These are phyloP conservation scores for Penicillium tannophilum DNA, from an alignment of 495 filamentous ascomycete genomes.

Conservation along the genomic window DNA sequence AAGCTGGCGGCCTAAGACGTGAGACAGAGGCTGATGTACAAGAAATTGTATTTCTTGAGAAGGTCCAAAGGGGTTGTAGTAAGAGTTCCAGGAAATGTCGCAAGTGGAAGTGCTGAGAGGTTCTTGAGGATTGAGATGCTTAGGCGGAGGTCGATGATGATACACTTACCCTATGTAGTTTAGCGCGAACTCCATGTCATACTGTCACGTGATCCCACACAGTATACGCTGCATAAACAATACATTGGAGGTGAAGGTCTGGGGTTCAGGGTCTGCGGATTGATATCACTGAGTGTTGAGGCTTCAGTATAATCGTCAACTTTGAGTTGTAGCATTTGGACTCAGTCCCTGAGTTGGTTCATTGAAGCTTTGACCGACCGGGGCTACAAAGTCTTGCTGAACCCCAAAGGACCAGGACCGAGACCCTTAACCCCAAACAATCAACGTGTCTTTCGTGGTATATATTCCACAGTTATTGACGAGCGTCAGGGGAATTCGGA, in stretches of 20 bases:
- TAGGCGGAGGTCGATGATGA: constrained; percentile 37
- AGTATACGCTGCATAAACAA: background rate
- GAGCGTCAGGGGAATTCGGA: background rate
- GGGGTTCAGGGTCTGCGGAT: background rate
- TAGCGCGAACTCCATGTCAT: constrained; percentile 27
- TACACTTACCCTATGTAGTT: constrained; percentile 23
- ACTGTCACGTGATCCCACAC: constrained; percentile 34
- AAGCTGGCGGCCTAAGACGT: constrained; percentile 11
- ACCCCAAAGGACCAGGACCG: no score
- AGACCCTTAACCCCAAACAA: background rate
- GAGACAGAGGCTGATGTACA: constrained; percentile 8
- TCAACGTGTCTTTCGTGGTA: background rate
- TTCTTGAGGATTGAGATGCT: constrained; percentile 10
- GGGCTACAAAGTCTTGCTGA: no score
- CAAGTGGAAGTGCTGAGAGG: constrained; percentile 16
- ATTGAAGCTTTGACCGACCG: no score
- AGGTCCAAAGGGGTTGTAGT: constrained; percentile 11
- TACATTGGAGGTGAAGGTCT: background rate
- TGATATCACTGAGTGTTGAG: background rate
- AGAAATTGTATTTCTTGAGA: constrained; percentile 1
- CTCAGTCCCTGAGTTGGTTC: background rate
- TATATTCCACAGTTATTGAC: background rate
- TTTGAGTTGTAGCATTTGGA: background rate
- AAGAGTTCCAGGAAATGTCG: constrained; percentile 18
- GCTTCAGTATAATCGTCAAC: background rate